phyloP scores from a whole-genome alignment of 2,329 filamentous ascomycete genomes.

The Aspergillus phoenicis region DNA sequence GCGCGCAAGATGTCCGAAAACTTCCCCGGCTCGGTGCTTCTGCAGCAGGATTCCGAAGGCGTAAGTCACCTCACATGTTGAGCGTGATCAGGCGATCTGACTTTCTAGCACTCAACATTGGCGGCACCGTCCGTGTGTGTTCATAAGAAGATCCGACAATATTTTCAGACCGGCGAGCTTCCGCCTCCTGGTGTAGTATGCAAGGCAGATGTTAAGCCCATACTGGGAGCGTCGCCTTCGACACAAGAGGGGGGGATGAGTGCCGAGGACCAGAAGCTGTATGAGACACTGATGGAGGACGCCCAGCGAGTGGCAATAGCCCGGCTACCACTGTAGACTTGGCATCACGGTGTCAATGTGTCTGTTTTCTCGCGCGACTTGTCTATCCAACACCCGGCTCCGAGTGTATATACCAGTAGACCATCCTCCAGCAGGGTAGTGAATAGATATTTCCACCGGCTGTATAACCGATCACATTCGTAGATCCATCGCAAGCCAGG shows the following conservation, averaged over 20 bases:
- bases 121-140: conserved; percentile 43
- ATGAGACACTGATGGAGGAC: conserved; percentile 24
- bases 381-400: background rate
- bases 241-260: conserved; percentile 10
- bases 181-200: conserved; percentile 42
- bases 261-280: conserved; percentile 17
- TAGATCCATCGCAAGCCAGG: too few species aligned
- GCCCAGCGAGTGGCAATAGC: conserved; percentile 7
- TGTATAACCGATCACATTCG: too few species aligned
- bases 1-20: conserved; percentile 39
- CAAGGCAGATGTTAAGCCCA: conserved; percentile 39
- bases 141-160: conserved; percentile 38
- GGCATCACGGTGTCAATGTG: too few species aligned
- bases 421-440: too few species aligned
- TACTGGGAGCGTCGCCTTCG: conserved; percentile 24
- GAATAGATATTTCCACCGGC: too few species aligned
- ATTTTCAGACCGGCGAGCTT: conserved; percentile 47
- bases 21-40: conserved; percentile 49
- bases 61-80: conserved; percentile 30
- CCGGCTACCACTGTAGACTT: conserved; percentile 13
- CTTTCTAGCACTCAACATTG: conserved; percentile 34
- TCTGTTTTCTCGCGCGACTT: too few species aligned
- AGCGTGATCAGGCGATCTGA: background rate
- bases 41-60: conserved; percentile 50
- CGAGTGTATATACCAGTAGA: too few species aligned